These are phyloP conservation scores for Nymphaea colorata DNA, from an alignment of 164 flowering plant genomes.

Conservation along the genomic window DNA sequence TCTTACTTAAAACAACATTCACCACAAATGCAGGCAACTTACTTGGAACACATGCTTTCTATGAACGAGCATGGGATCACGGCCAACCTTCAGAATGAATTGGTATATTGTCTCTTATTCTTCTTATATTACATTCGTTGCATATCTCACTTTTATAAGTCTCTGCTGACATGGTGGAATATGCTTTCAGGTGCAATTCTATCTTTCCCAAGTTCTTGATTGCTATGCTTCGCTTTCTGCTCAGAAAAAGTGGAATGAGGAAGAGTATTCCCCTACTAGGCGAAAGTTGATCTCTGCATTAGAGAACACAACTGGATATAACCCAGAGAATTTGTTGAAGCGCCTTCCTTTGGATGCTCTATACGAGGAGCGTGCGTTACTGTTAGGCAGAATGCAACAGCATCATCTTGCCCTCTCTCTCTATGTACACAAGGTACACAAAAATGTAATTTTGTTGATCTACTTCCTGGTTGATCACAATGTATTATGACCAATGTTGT, in stretches of 20 bases:
- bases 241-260: slow-evolving; percentile 85
- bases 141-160: not conserved
- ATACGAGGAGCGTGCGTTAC: slow-evolving; percentile 89
- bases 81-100: slow-evolving; percentile 92
- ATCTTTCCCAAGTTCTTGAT: slow-evolving; percentile 96
- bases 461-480: no score
- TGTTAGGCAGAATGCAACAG: slow-evolving; percentile 92
- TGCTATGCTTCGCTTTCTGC: slow-evolving; percentile 55
- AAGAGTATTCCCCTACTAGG: slow-evolving; percentile 60
- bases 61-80: slow-evolving; percentile 84
- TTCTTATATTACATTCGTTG: not conserved
- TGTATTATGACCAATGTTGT: no score
- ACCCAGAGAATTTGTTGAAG: slow-evolving; percentile 68
- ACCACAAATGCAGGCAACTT: slow-evolving; percentile 86
- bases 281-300: slow-evolving; percentile 79
- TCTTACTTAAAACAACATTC: slow-evolving; percentile 94
- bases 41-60: slow-evolving; percentile 84
- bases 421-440: slow-evolving; percentile 84
- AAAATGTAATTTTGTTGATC: no score
- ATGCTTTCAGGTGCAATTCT: slow-evolving; percentile 69
- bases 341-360: slow-evolving; percentile 84
- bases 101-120: slow-evolving; percentile 39
- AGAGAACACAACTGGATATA: slow-evolving; percentile 74
- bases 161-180: not conserved
- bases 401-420: slow-evolving; percentile 95